phyloP scores from a whole-genome alignment of 2,329 filamentous ascomycete genomes.

The Teratosphaeria pseudoeucalypti region DNA sequence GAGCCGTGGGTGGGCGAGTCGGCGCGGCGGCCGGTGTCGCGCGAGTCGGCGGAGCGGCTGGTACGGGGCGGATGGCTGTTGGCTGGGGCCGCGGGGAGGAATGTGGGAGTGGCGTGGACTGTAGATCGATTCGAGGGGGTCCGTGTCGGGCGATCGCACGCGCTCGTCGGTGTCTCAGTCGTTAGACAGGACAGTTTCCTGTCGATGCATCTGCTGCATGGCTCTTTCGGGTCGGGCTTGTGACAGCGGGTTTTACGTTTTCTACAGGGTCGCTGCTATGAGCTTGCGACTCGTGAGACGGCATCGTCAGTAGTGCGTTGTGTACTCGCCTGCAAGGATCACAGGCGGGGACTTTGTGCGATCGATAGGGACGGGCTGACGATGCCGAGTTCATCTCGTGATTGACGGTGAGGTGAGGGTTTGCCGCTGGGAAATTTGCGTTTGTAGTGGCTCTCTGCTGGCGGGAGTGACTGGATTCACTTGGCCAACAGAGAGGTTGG shows the following conservation, averaged over 20 bases:
- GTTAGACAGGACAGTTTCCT: neutral
- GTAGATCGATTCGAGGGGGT: neutral
- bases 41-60: neutral
- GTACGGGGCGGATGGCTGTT: slow-evolving; percentile 17
- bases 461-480: neutral
- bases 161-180: slow-evolving; percentile 13
- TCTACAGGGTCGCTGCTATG: neutral
- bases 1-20: slow-evolving; percentile 11
- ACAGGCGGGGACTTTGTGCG: slow-evolving; percentile 34
- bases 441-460: too few species aligned
- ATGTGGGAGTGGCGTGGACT: neutral
- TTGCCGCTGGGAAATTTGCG: neutral
- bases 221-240: slow-evolving; percentile 29
- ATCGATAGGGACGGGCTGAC: slow-evolving; percentile 28
- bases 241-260: slow-evolving; percentile 33
- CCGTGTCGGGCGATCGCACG: neutral
- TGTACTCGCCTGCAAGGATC: slow-evolving; percentile 25
- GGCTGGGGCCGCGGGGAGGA: neutral
- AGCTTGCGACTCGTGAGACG: neutral
- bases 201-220: slow-evolving; percentile 29
- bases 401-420: neutral
- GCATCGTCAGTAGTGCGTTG: neutral
- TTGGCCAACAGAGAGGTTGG: neutral
- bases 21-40: slow-evolving; percentile 8
- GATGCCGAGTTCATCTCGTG: neutral